phyloP scores from a whole-genome alignment of 768 basidiomycete genomes.

The Auricularia cornea region DNA sequence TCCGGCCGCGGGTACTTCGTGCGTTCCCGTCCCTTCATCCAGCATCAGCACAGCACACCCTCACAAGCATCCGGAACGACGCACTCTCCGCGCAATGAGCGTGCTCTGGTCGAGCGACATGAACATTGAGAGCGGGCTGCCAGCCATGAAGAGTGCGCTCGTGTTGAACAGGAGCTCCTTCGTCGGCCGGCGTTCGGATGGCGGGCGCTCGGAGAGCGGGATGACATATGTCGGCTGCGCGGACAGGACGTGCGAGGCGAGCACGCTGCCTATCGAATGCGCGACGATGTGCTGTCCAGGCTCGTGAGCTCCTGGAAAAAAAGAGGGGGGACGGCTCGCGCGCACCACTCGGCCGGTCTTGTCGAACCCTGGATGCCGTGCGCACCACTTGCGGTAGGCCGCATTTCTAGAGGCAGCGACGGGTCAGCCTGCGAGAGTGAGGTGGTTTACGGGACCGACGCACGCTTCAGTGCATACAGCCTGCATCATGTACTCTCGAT shows the following conservation, averaged over 20 bases:
- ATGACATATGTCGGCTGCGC: slow-evolving; percentile 27
- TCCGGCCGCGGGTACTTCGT: slow-evolving; percentile 30
- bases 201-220: background rate
- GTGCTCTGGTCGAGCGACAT: slow-evolving; percentile 35
- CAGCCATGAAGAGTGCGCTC: slow-evolving; percentile 29
- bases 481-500: slow-evolving; percentile 34
- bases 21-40: slow-evolving; percentile 5
- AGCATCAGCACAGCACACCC: background rate
- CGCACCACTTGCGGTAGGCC: slow-evolving; percentile 34
- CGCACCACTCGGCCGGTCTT: slow-evolving; percentile 22
- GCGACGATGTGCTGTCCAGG: slow-evolving; percentile 27
- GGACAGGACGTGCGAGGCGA: slow-evolving; percentile 32
- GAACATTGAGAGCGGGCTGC: slow-evolving; percentile 34
- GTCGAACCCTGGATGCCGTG: slow-evolving; percentile 32
- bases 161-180: slow-evolving; percentile 28
- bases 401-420: slow-evolving; percentile 19
- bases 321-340: background rate
- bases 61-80: slow-evolving; percentile 16
- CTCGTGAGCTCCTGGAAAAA: background rate
- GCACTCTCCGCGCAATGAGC: slow-evolving; percentile 32
- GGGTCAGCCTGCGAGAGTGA: background rate
- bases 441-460: background rate
- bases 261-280: slow-evolving; percentile 34
- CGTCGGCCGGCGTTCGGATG: background rate
- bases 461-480: slow-evolving; percentile 30